Evolutionary conservation across 192 early-diverging fungal species (phyloP), one percentile per base, ranked within the genome.

Genomic region (Coemansia sp.): DNA sequence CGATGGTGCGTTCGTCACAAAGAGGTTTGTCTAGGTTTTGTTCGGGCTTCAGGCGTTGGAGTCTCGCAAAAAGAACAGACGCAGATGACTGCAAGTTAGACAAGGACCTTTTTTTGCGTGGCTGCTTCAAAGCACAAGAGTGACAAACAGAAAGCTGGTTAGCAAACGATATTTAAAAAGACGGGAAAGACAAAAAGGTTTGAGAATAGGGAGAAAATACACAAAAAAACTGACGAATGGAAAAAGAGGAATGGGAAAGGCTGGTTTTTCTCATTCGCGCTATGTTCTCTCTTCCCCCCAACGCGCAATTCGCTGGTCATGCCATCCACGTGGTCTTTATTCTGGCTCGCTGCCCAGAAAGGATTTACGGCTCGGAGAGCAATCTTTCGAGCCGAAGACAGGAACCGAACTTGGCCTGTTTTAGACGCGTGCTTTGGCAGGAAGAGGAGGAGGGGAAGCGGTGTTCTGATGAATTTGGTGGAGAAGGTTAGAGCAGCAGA

Each of bases 121-220:
- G 57, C 57, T 59, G 57, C 10, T 18, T 40, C n/a, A 23, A 21
- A 53, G 52, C 52, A 23, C 52, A 53, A 53, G 38, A 59, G 57
- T 37, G 11, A 56, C 56, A 56, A 56, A 48, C 11, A 6, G 47
- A n/a, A 37, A 19, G 18, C 9, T 12, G 15, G 49, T 44, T 5
- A 41, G 23, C 62, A 50, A 50, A 38, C 26, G 47, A 63, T 32
- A 19, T 56, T 18, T 44, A 21, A 10, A 48, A 48, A 48, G 47
- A 63, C 42, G 21, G 45, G 19, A 47, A 40, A n/a, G 26, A 37
- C 4, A 56, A 67, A 49, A 52, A 53, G 32, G 43, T 47, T 47
- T 19, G 42, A 49, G 48, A 68, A 68, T 59, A 64, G 48, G 40
- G 64, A 56, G 18, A 63, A 65, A 40, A 52, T 40, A 41, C 49